Evolutionary conservation across 208 protist genomes (phyloP), one percentile per base, ranked within the genome.

Genomic region (Porcisia deanei): DNA sequence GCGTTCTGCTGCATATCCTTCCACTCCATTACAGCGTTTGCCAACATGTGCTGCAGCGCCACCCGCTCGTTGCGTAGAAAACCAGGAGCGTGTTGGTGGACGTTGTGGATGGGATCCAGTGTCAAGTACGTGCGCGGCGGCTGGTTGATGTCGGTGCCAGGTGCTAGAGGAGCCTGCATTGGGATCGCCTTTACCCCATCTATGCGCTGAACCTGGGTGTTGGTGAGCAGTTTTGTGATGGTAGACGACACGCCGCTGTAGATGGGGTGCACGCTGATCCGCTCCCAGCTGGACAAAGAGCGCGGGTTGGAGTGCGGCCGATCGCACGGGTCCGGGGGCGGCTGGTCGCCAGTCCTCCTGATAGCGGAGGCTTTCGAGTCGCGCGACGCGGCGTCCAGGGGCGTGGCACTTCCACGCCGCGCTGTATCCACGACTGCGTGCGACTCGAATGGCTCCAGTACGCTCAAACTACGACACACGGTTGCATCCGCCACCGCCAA

Each of bases 21-120:
- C 90, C 88, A 93, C 64, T 91, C 85, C 63, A 77, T 65, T 76
- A 91, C 70, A 8, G 89, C 88, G 8, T 69, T 86, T 8, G 77
- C 59, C 54, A 97, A 77, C 57, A 97, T 74, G 39, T 88, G 85
- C 45, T 88, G 76, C 61, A 91, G 87, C 41, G 90, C 91, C 20
- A 87, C 79, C 22, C 73, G 76, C 47, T 85, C 79, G 77, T 97
- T 84, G 1, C 89, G 85, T 75, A 86, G 53, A 71, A 95, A 96
- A 6, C 94, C 94, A 1, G 91, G 94, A 1, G 88, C 91, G 75
- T 94, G 82, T 55, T 93, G 90, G 73, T 96, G 91, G 5, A 95
- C 47, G 82, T 93, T 91, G 80, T 93, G 86, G 53, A 77, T 70
- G 16, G 80, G 61, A 73, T 96, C 94, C 6, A 92, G 74, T 2